Conservation (phyloP, 2,329 filamentous ascomycete genomes). For the Paecilomyces sp. region DNA sequence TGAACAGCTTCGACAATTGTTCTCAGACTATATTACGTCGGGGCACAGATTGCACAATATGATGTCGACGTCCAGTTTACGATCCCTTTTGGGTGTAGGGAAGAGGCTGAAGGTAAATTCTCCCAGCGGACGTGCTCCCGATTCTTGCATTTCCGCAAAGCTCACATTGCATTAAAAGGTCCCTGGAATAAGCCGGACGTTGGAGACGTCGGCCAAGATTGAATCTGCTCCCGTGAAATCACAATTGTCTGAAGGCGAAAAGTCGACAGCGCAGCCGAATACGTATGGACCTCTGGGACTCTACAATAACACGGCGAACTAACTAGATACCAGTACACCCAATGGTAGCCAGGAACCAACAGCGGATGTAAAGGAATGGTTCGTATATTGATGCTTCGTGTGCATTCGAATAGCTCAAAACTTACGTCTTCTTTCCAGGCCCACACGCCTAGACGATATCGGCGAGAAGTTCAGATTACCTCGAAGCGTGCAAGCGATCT, state of each 20-base stretch:
- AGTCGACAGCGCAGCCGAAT: background rate
- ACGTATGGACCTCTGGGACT: background rate
- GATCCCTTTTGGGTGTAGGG: conserved; percentile 5
- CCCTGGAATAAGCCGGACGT: conserved; percentile 1
- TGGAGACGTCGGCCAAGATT: conserved; percentile 11
- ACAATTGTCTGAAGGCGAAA: background rate
- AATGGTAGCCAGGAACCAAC: background rate
- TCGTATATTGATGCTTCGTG: background rate
- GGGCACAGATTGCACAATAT: background rate
- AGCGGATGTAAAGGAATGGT: conserved; percentile 23
- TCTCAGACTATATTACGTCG: background rate
- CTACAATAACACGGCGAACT: background rate
- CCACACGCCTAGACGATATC: conserved; percentile 27
- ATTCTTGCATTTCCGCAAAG: background rate
- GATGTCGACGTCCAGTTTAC: conserved; percentile 8
- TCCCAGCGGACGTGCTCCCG: background rate
- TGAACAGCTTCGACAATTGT: background rate
- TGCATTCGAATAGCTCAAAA: background rate
- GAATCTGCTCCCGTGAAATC: background rate
- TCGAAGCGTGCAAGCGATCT: conserved; percentile 74
- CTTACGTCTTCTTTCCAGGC: conserved; percentile 18
- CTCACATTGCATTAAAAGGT: background rate
- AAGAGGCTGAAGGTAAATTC: conserved; percentile 15
- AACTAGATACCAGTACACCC: background rate
- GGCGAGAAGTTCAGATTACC: conserved; percentile 53